Evolutionary conservation across 1,284 basidiomycete species (phyloP), one percentile per base, ranked within the genome.

Genomic region (Cutaneotrichosporon sp.): DNA sequence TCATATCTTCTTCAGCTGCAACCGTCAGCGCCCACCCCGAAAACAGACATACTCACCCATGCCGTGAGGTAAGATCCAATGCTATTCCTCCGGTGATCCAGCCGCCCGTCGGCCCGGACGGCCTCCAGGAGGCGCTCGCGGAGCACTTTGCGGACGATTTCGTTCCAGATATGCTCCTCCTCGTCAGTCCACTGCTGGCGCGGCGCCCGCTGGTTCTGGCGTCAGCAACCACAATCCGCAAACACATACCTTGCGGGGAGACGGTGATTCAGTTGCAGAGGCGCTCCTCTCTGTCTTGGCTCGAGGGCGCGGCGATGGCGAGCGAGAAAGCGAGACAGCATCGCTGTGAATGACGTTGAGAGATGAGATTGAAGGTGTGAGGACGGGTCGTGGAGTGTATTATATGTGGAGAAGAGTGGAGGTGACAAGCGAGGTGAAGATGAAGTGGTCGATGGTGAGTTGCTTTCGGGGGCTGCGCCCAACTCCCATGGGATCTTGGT

Each of bases 101-200:
- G 49, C 14, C 67, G 46, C 2, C 62, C 62, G 32, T 69, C 66
- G 11, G 26, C 42, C 34, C 61, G 63, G 34, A 65, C 49, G 9
- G 44, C 53, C 1, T 44, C 31, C 37, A 56, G 58, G 29, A 61
- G 27, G n/a, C 49, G 43, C 26, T 42, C 20, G n/a, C 38, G 35
- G 32, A 59, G 47, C 11, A 58, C 32, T 11, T 51, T 32, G 31
- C 47, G 44, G n/a, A 55, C 47, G 32, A 60, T 10, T 26, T 62
- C 61, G 32, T 47, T 27, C 45, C 59, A 63, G 46, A 63, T 60
- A 6, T 17, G 39, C 19, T 67, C 61, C 38, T 67, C 65, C 19
- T 62, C 57, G 12, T 48, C 29, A 0, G 61, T 57, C 65, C 65
- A 67, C 14, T 26, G 17, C 12, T 26, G 24, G 35, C 41, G 46